Base-by-base conservation (phyloP, 176 grass and related monocot genomes). In the Phoenix roebelenii region DNA sequence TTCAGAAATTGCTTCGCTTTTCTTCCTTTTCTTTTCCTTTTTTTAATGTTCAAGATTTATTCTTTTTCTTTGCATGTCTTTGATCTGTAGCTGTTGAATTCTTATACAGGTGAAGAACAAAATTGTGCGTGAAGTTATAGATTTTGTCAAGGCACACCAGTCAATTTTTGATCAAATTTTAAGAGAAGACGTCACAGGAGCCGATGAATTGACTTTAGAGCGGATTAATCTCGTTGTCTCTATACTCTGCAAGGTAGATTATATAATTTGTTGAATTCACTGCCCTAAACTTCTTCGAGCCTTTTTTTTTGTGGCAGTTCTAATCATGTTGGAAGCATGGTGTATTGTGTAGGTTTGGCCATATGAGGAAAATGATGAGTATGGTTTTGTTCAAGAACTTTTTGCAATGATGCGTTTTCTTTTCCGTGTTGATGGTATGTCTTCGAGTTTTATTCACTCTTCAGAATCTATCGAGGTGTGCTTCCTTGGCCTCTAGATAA, bases 311-410 rank as follows among this genome's bases (percentile, higher is more conserved):
- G 9, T 44, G 35, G 10, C 9, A 44, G 7, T 44, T 44, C 10
- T 12, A 44, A 9, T 44, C 9, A 44, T 44, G 7, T 3, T 14
- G 10, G 35, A 44, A 14, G 60, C 49, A 28, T 18, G 28, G 15
- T 57, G 9, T 28, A 66, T 52, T 81, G 49, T 56, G 15, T 76
- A 97, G 92, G 84, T 97, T 44, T 97, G 92, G 92, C 58, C 92
- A 15, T 97, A 91, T 0, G 87, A 88, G 75, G 92, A 97, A 85
- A 80, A 88, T 75, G 87, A 97, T 25, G 78, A 97, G 30, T 82
- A 73, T 73, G 85, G 92, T 22, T 82, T 88, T 76, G 60, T 84
- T 70, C 84, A 97, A 76, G 75, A 77, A 55, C 84, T 97, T 20
- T 97, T 97, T 76, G 72, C 69, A 60, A 78, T 85, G 78, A 85